Base-by-base conservation (phyloP, 169 alveolate genomes). In the Plasmodium coatneyi region DNA sequence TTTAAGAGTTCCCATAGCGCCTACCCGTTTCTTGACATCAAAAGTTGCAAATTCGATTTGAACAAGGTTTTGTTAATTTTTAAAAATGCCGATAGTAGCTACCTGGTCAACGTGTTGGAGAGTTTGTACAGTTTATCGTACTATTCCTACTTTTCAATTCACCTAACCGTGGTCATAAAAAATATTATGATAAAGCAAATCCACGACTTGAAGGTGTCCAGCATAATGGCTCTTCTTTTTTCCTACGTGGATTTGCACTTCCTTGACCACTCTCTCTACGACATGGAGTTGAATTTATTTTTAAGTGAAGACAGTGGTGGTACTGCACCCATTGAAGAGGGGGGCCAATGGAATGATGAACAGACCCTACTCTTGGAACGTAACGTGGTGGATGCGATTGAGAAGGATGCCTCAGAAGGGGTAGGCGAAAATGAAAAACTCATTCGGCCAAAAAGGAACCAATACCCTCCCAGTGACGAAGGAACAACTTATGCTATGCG, bases 121-220 rank as follows among this genome's bases (percentile, higher is more conserved):
- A 39, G 90, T 43, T 56, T 87, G 71, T 78, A 87, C 54, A 78
- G 71, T 22, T 56, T 87, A 22, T 87, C 93, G 3, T 87, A 87
- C 46, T 87, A 87, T 41, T 87, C 93, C 19, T 87, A 87, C 71
- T 87, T 87, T 70, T 87, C 93, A 36, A 87, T 87, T 79, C 93
- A 87, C 30, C 9, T 87, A 36, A 56, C 49, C 49, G 34, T 87
- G 25, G 71, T 87, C 32, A 87, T 87, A 39, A 87, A 87, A 87
- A 87, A 87, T 39, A 79, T 87, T 22, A 41, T 87, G 34, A 79
- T 79, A n/a, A 87, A 87, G 34, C 93, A 87, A 36, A 87, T 87
- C 60, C 93, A 87, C 41, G 93, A 87, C 30, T 56, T 87, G 80
- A 87, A 87, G 36, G 93, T 87, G n/a, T 87, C 93, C 14, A 36